phyloP scores from a whole-genome alignment of 129 eudicot genomes.

The Pulicaria dysenterica region DNA sequence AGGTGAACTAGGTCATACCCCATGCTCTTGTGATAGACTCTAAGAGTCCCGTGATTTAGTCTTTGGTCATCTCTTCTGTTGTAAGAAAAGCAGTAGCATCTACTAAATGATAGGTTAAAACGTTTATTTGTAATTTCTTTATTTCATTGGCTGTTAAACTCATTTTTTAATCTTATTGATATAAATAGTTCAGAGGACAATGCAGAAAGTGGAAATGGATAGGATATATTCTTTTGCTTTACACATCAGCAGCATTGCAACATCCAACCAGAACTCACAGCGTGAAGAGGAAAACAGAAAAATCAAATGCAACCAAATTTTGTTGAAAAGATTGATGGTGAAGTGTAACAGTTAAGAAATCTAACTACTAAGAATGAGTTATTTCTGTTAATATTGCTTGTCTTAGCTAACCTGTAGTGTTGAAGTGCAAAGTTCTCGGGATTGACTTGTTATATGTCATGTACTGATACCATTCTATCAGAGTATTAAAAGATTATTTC shows the following conservation, averaged over 20 bases:
- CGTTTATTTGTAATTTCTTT: not conserved
- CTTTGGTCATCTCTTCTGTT: too few species aligned
- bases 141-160: conserved; percentile 15
- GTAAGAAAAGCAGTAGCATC: not conserved
- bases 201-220: conserved; percentile 33
- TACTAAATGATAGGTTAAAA: not conserved
- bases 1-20: conserved; percentile 24
- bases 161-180: not conserved
- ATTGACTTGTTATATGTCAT: conserved; percentile 10
- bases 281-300: conserved; percentile 7
- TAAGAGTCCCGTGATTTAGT: conserved; percentile 10
- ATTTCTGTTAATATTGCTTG: conserved; percentile 21
- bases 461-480: conserved; percentile 2
- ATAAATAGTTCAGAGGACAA: conserved; percentile 24
- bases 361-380: conserved; percentile 11
- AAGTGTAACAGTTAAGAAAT: conserved; percentile 1
- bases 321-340: conserved; percentile 19
- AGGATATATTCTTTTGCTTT: conserved; percentile 33
- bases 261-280: conserved; percentile 22
- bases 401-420: conserved; percentile 18
- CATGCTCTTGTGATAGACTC: not conserved
- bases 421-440: conserved; percentile 21
- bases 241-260: conserved; percentile 42
- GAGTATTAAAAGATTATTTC: conserved; percentile 16
- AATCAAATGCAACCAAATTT: conserved; percentile 18